Evolutionary conservation across 768 basidiomycete species (phyloP).

Genomic region (Wakefieldia striispora): DNA sequence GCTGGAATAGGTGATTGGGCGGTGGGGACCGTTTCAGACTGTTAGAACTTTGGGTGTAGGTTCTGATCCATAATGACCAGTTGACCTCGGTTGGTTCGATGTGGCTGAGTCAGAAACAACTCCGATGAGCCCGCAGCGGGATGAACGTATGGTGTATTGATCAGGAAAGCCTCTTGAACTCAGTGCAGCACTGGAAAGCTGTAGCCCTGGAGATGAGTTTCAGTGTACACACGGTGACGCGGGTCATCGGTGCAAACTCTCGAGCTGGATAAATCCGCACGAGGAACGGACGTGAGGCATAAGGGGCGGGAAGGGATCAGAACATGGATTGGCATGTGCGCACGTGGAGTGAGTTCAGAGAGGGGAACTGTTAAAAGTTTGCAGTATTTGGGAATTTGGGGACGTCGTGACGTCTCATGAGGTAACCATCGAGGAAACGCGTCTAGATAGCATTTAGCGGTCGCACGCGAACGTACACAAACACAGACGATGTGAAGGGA

Average conservation of each 20-base stretch:
- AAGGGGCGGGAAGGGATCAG: neutral
- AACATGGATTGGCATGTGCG: neutral
- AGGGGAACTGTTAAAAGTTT: neutral
- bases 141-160: neutral
- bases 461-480: slow-evolving; percentile 8
- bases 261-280: neutral
- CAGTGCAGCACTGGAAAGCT: neutral
- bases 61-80: too few species aligned
- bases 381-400: slow-evolving; percentile 5
- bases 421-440: neutral
- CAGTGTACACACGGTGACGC: neutral
- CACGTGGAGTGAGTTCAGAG: neutral
- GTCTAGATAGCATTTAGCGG: slow-evolving; percentile 13
- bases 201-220: slow-evolving; percentile 5
- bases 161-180: neutral
- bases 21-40: neutral
- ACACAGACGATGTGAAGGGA: neutral
- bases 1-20: neutral
- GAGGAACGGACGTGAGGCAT: neutral
- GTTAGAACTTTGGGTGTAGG: neutral
- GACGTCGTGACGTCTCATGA: neutral
- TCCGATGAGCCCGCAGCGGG: neutral
- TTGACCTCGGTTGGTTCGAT: too few species aligned
- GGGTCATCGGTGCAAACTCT: neutral
- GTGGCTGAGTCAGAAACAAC: too few species aligned